Conservation (phyloP, 1,139 yeast species). For the Blastobotrys elegans region DNA sequence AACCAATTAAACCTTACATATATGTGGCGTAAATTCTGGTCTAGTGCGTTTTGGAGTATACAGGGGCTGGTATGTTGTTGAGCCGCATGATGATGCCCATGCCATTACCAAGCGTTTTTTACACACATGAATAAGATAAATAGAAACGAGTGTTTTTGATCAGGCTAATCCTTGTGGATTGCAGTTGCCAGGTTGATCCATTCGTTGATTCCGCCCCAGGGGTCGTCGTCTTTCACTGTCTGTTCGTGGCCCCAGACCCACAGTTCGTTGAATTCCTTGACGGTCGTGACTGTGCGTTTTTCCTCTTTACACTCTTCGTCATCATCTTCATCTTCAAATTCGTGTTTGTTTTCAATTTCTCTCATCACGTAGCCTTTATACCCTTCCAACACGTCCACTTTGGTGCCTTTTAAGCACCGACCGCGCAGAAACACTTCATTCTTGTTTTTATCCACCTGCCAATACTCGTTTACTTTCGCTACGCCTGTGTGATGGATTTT, state of each 20-base stretch:
- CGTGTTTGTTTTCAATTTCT: slow-evolving; percentile 9
- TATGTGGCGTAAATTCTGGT: too few species aligned
- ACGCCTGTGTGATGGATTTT: slow-evolving; percentile 26
- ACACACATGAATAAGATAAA: too few species aligned
- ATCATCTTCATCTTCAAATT: slow-evolving; percentile 14
- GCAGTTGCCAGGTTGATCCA: slow-evolving; percentile 21
- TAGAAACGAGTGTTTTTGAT: too few species aligned
- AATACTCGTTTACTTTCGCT: slow-evolving; percentile 23
- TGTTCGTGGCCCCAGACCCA: slow-evolving; percentile 31
- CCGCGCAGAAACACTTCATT: slow-evolving; percentile 26
- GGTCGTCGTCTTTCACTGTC: slow-evolving; percentile 23
- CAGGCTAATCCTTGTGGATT: background rate
- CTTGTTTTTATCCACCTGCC: slow-evolving; percentile 13
- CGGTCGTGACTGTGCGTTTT: slow-evolving; percentile 17
- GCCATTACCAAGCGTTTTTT: too few species aligned
- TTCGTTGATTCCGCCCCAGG: slow-evolving; percentile 26
- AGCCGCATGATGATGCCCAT: too few species aligned
- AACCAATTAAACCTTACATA: too few species aligned
- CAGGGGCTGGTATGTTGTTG: too few species aligned
- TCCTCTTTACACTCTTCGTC: slow-evolving; percentile 13
- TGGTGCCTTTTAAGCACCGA: slow-evolving; percentile 24
- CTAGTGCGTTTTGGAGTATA: too few species aligned
- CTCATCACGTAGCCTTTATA: slow-evolving; percentile 20
- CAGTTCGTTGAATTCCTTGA: slow-evolving; percentile 19
- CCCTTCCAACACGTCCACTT: slow-evolving; percentile 17